phyloP scores from a whole-genome alignment of 345 rosid genomes.

The Hypericum androsaemum region DNA sequence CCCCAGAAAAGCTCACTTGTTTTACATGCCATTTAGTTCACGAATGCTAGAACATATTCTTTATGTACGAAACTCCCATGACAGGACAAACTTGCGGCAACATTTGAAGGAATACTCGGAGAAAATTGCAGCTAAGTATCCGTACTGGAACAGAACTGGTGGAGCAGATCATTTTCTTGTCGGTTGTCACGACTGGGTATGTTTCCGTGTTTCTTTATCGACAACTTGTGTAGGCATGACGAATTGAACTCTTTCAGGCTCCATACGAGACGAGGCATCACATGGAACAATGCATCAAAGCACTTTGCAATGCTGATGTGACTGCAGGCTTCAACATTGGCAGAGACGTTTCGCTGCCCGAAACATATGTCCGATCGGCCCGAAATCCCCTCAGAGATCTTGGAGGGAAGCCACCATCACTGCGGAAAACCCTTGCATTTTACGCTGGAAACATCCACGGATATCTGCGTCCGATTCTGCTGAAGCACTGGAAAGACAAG shows the following conservation, averaged over 20 bases:
- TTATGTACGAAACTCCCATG: slow-evolving; percentile 85
- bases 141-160: slow-evolving; percentile 78
- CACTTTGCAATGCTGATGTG: slow-evolving; percentile 88
- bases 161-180: slow-evolving; percentile 95
- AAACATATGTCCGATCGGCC: slow-evolving; percentile 84
- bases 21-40: slow-evolving; percentile 95
- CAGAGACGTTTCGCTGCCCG: slow-evolving; percentile 87
- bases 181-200: slow-evolving; percentile 99
- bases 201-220: not conserved
- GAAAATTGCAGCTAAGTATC: slow-evolving; percentile 67
- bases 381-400: slow-evolving; percentile 85
- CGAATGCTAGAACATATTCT: slow-evolving; percentile 77
- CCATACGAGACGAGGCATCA: slow-evolving; percentile 97
- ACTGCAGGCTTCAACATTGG: slow-evolving; percentile 89
- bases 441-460: slow-evolving; percentile 88
- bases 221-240: not conserved
- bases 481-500: slow-evolving; percentile 81
- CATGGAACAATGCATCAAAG: slow-evolving; percentile 94
- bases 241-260: slow-evolving; percentile 40
- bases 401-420: slow-evolving; percentile 75
- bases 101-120: slow-evolving; percentile 65
- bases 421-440: slow-evolving; percentile 64
- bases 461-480: slow-evolving; percentile 57
- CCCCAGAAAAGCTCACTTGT: slow-evolving; percentile 72
- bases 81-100: slow-evolving; percentile 67